phyloP scores from a whole-genome alignment of 331 rosid species.

The Arachis monticola region DNA sequence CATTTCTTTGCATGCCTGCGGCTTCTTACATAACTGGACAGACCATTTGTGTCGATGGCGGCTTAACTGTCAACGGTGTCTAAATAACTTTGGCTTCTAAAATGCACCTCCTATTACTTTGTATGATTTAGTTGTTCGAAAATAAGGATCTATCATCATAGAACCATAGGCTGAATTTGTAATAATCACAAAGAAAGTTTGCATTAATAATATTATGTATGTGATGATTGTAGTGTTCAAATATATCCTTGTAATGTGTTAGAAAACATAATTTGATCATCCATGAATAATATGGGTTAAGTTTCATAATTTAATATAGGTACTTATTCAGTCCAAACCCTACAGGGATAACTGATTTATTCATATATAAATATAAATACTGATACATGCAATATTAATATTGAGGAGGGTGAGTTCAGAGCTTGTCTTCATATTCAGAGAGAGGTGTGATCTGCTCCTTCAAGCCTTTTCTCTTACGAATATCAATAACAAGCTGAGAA shows the following conservation, averaged over 20 bases:
- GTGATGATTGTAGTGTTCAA: too few relatives aligned
- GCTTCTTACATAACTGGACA: conserved; percentile 71
- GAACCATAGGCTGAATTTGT: not conserved
- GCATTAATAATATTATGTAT: too few relatives aligned
- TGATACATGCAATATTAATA: too few relatives aligned
- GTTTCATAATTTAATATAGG: too few relatives aligned
- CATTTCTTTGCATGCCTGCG: conserved; percentile 66
- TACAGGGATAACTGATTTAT: too few relatives aligned
- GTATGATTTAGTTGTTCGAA: not conserved
- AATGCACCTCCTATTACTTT: not conserved
- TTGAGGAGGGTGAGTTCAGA: not conserved
- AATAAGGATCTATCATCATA: not conserved
- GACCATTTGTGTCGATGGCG: conserved; percentile 58
- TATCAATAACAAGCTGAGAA: conserved; percentile 49
- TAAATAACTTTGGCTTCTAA: not conserved
- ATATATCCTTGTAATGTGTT: too few relatives aligned
- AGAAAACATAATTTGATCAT: too few relatives aligned
- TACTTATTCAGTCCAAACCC: too few relatives aligned
- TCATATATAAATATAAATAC: too few relatives aligned
- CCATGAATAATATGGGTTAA: too few relatives aligned
- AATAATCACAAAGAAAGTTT: not conserved
- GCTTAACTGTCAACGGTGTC: conserved; percentile 47
- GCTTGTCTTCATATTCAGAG: conserved; percentile 66
- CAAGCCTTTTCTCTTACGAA: conserved; percentile 74
- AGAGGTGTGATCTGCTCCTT: conserved; percentile 74